Base-by-base conservation (phyloP, 2,329 filamentous ascomycete genomes). In the Colletotrichum sp. region DNA sequence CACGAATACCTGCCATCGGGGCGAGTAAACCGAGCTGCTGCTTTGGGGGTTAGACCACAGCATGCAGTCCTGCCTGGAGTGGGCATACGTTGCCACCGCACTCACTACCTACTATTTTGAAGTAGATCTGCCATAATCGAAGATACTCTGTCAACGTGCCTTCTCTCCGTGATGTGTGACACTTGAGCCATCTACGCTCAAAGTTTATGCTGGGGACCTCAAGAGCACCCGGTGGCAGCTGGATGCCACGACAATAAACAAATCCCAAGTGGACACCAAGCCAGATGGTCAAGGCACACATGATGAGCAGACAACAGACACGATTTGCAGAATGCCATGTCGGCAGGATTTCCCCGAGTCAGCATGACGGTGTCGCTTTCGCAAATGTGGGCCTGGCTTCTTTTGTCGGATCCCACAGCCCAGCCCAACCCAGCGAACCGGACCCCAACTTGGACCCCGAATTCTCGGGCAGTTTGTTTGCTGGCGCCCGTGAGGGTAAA, bases 381-480 rank as follows among this genome's bases (percentile, higher is more conserved):
- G 70, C 57, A 73, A 49, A 49, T 39, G 73, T 65, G 73, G 73
- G 52, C 64, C 65, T 32, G 29, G 8, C n/a, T 19, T 30, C 29
- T 57, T 34, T 49, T 62, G 68, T 70, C 34, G 39, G 36, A 63
- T 62, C 27, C 69, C 29, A 27, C 57, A 68, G 27, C 59, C 34
- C 57, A 59, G 69, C 69, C 32, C 63, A 64, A 64, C 64, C 69
- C 69, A 64, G 44, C 39, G 34, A 49, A 32, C 59, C 34, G 64
- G 59, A 36, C 67, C 57, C 59, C 59, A 27, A 57, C 32, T 61
- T 66, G 64, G 69, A 69, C 73, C 73, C 70, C 39, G 64, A 61
- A 68, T 59, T 69, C 44, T 49, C 32, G 64, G 57, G 67, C n/a
- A 61, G 32, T 36, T 64, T 27, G 25, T 59, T 68, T 29, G 52